Evolutionary conservation across 805 yeast species (phyloP).

Genomic region (Kazachstania kunashirensis): DNA sequence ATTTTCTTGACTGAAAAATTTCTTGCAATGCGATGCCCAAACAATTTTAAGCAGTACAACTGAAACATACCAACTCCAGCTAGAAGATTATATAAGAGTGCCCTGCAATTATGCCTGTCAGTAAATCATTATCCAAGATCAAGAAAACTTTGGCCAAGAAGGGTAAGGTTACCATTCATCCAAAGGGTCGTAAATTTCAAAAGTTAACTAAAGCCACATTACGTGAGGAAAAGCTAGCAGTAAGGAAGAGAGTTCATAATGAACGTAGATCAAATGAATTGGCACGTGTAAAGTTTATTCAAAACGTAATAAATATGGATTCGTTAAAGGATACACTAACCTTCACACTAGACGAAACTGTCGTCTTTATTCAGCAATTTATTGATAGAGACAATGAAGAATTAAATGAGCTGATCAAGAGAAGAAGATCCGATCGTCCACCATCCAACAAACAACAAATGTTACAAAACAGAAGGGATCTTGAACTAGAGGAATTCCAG

Average conservation of each 20-base stretch:
- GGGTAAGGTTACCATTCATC: constrained; percentile 42
- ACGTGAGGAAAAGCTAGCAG: constrained; percentile 62
- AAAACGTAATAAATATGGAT: constrained; percentile 42
- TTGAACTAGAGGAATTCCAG: constrained; percentile 51
- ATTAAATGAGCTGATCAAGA: constrained; percentile 45
- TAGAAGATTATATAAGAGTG: too few species aligned
- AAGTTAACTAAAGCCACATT: constrained; percentile 78
- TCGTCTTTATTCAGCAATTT: constrained; percentile 49
- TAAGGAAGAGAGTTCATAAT: constrained; percentile 45
- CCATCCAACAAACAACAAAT: constrained; percentile 58
- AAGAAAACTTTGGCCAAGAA: constrained; percentile 19
- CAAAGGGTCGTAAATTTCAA: constrained; percentile 81
- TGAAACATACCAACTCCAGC: too few species aligned
- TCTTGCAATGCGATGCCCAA: too few species aligned
- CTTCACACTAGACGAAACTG: constrained; percentile 51
- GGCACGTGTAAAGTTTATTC: constrained; percentile 48
- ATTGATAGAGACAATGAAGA: constrained; percentile 70
- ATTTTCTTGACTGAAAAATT: too few species aligned
- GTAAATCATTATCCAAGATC: constrained; percentile 28
- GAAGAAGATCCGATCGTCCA: constrained; percentile 85
- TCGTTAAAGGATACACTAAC: constrained; percentile 30
- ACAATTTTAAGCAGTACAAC: too few species aligned
- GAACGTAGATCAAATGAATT: constrained; percentile 54
- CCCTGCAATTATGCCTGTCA: constrained; percentile 32
- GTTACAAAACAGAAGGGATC: constrained; percentile 50